These are phyloP conservation scores for Camellia oleifera DNA, from an alignment of 179 eudicot species.

Conservation along the genomic window DNA sequence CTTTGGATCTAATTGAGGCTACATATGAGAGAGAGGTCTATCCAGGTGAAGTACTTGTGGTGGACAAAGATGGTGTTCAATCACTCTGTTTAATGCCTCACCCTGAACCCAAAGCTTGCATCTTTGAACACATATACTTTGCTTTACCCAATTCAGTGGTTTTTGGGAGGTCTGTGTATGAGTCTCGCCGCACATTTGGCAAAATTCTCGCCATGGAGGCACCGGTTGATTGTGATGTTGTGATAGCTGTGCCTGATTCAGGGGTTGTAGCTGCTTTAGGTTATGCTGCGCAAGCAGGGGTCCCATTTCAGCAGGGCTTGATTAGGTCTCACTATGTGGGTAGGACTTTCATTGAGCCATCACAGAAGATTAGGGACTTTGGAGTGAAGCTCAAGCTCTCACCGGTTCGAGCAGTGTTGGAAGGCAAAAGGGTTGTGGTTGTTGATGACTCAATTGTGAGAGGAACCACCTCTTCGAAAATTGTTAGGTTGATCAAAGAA, in stretches of 20 bases:
- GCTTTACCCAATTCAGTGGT: slow-evolving; percentile 64
- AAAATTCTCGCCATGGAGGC: slow-evolving; percentile 59
- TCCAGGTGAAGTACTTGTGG: slow-evolving; percentile 73
- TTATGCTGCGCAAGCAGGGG: slow-evolving; percentile 71
- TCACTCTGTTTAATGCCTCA: slow-evolving; percentile 46
- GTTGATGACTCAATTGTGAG: slow-evolving; percentile 82
- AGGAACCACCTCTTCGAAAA: slow-evolving; percentile 75
- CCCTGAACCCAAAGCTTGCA: slow-evolving; percentile 62
- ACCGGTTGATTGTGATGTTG: slow-evolving; percentile 77
- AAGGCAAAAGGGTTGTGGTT: slow-evolving; percentile 73
- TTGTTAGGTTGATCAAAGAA: slow-evolving; percentile 63
- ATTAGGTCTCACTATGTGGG: slow-evolving; percentile 82
- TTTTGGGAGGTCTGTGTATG: slow-evolving; percentile 74
- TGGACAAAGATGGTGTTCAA: slow-evolving; percentile 53
- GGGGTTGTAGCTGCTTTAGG: slow-evolving; percentile 85
- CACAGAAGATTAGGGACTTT: slow-evolving; percentile 75
- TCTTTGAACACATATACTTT: slow-evolving; percentile 79
- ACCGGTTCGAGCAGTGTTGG: slow-evolving; percentile 59
- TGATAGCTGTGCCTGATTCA: slow-evolving; percentile 82
- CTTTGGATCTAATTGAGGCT: slow-evolving; percentile 49
- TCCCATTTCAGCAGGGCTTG: slow-evolving; percentile 72
- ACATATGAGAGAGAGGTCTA: slow-evolving; percentile 61
- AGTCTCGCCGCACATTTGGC: slow-evolving; percentile 56
- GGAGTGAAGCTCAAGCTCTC: slow-evolving; percentile 77
- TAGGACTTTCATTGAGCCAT: slow-evolving; percentile 77